A percentile compares a stretch with the other conserved stretches of the same genome.
Conservation (phyloP, 129 eudicot species). For the Artemisia annua region DNA sequence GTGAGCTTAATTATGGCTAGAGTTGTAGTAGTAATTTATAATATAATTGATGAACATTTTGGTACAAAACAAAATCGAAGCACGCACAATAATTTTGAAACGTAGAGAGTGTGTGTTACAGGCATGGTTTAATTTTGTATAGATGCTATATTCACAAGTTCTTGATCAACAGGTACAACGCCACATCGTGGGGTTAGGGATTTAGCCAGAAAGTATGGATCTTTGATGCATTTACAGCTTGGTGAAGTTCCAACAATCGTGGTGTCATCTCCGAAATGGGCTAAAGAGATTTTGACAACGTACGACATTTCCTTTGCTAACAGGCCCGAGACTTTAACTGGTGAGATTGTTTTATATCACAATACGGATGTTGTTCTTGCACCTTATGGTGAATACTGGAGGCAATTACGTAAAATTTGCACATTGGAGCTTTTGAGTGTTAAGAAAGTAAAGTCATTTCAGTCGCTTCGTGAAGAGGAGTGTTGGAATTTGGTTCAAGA, state of each 20-base stretch:
- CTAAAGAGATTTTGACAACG: conserved; percentile 31
- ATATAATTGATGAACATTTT: no score
- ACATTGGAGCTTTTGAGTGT: conserved; percentile 15
- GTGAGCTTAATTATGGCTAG: no score
- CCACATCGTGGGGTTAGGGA: conserved; percentile 27
- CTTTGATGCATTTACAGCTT: conserved; percentile 34
- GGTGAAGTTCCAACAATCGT: conserved; percentile 31
- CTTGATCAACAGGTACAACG: background rate
- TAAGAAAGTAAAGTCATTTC: background rate
- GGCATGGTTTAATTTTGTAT: no score
- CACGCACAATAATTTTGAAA: no score
- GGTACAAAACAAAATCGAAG: no score
- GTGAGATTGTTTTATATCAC: conserved; percentile 14
- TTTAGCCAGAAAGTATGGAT: conserved; percentile 29
- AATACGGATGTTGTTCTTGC: conserved; percentile 5
- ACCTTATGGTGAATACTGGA: conserved; percentile 28
- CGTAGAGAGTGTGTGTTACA: no score
- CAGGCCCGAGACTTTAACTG: conserved; percentile 20
- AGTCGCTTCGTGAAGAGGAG: conserved; percentile 3
- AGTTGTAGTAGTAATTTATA: no score
- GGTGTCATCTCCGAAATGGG: conserved; percentile 24
- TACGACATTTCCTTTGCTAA: conserved; percentile 15
- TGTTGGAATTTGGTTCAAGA: background rate
- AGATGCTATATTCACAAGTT: no score
- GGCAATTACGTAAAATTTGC: conserved; percentile 6